phyloP scores from a whole-genome alignment of 2,329 filamentous ascomycete species.

The Colletotrichum zoysiae region DNA sequence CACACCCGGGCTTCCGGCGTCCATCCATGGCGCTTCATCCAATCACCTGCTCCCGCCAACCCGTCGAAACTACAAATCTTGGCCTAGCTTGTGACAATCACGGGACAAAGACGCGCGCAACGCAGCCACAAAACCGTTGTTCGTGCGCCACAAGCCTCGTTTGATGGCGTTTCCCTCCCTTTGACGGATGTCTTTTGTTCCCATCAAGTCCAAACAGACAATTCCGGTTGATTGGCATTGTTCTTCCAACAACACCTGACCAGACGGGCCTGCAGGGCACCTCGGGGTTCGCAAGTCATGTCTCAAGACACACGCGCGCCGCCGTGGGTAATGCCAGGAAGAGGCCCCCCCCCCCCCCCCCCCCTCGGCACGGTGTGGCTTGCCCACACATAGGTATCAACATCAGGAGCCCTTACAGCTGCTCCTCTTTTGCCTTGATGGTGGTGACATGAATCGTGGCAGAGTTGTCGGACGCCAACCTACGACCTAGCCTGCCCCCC shows the following conservation, averaged over 20 bases:
- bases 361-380: slow-evolving; percentile 20
- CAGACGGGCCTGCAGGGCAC: neutral
- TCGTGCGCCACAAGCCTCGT: slow-evolving; percentile 3
- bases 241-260: neutral
- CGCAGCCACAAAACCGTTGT: neutral
- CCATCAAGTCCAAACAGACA: neutral
- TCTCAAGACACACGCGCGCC: slow-evolving; percentile 27
- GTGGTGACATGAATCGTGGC: slow-evolving; percentile 25
- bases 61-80: slow-evolving; percentile 8
- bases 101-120: neutral
- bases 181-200: slow-evolving; percentile 5
- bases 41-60: slow-evolving; percentile 20
- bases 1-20: slow-evolving; percentile 20
- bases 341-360: neutral
- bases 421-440: neutral
- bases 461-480: slow-evolving; percentile 13
- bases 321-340: slow-evolving; percentile 26
- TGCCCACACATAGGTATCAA: slow-evolving; percentile 21
- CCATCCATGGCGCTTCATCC: slow-evolving; percentile 20
- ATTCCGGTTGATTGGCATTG: neutral
- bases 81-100: slow-evolving; percentile 12
- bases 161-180: neutral
- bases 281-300: slow-evolving; percentile 29
- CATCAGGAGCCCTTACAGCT: neutral
- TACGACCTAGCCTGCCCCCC: neutral